Conservation (phyloP, 495 filamentous ascomycete genomes). For the Chaetomium tenue region DNA sequence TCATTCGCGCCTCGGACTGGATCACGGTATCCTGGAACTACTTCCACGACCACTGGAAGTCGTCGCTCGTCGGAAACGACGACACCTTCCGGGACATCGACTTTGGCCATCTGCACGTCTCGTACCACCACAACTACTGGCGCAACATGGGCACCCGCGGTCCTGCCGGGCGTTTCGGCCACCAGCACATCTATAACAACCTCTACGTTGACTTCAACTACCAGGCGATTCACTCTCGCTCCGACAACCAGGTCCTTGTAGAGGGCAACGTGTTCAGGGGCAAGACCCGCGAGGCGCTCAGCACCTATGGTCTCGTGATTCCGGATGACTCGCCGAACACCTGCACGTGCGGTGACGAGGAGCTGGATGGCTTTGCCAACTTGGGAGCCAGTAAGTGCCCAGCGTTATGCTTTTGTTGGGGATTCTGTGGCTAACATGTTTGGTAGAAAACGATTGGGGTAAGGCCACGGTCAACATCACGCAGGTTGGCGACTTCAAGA, state of each 20-base stretch:
- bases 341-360: conserved; percentile 30
- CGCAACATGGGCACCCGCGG: conserved; percentile 59
- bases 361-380: conserved; percentile 36
- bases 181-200: conserved; percentile 52
- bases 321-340: conserved; percentile 42
- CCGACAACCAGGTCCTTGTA: conserved; percentile 54
- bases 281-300: conserved; percentile 44
- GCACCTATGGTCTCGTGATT: conserved; percentile 49
- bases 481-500: conserved; percentile 41
- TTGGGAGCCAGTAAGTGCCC: conserved; percentile 39
- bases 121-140: conserved; percentile 62
- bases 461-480: conserved; percentile 42
- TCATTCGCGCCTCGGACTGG: conserved; percentile 54
- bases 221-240: conserved; percentile 55
- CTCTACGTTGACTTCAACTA: conserved; percentile 43
- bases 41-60: conserved; percentile 66
- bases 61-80: conserved; percentile 60
- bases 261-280: conserved; percentile 49
- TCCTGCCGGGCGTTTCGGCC: conserved; percentile 63
- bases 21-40: conserved; percentile 52
- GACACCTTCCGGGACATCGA: conserved; percentile 46
- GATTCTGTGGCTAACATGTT: not conserved
- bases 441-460: conserved; percentile 45
- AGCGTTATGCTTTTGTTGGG: not conserved
- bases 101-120: conserved; percentile 57